Evolutionary conservation across 169 alveolate species (phyloP).

Genomic region (Theileria sp.): DNA sequence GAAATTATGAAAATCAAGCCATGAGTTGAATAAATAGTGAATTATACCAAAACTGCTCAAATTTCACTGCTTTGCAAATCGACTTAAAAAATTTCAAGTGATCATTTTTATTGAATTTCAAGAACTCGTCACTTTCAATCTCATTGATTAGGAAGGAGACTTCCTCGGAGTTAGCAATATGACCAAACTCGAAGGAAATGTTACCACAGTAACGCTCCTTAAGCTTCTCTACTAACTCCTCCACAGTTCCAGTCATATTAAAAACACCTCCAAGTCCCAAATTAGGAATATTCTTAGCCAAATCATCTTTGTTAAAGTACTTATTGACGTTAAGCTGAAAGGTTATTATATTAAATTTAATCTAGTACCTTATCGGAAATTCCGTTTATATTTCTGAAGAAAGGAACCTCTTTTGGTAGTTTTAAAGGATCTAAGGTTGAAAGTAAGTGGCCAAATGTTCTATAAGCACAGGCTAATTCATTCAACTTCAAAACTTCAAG

Average conservation of each 20-base stretch:
- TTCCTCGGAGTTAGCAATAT: conserved; percentile 61
- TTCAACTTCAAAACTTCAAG: conserved; percentile 51
- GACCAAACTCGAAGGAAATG: conserved; percentile 70
- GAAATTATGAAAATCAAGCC: background rate
- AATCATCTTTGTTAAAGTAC: conserved; percentile 31
- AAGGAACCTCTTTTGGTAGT: conserved; percentile 72
- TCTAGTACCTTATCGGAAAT: background rate
- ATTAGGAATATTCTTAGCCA: conserved; percentile 13
- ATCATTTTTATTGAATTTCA: conserved; percentile 36
- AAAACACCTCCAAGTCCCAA: conserved; percentile 41
- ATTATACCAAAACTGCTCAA: conserved; percentile 70
- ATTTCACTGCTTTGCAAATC: conserved; percentile 67
- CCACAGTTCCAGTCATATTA: conserved; percentile 46
- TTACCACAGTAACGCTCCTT: conserved; percentile 69
- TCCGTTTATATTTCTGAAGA: conserved; percentile 44
- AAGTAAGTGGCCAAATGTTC: conserved; percentile 66
- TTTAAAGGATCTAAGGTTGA: conserved; percentile 73
- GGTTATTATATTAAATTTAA: background rate
- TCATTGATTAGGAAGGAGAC: conserved; percentile 66
- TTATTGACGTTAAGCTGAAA: conserved; percentile 17
- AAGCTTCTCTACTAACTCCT: conserved; percentile 47
- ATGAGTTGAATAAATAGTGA: background rate
- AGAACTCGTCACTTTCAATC: conserved; percentile 58
- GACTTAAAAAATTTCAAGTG: conserved; percentile 50
- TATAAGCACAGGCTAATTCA: conserved; percentile 69